Evolutionary conservation across 2,329 filamentous ascomycete species (phyloP).

Genomic region (Venturia asperata): DNA sequence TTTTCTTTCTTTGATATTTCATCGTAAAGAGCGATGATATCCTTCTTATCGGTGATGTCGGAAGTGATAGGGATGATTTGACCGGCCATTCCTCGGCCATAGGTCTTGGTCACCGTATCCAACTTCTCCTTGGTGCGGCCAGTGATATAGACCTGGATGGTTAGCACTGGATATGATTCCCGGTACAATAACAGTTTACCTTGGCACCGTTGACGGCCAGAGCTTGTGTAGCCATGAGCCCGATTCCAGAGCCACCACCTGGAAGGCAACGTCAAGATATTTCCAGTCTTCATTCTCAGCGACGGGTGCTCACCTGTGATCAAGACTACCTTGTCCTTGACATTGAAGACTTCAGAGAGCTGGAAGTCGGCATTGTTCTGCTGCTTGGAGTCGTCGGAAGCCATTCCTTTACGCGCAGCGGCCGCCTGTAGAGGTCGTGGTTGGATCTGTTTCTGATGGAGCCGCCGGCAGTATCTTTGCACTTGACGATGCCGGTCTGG

Average conservation of each 20-base stretch:
- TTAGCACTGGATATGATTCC: neutral
- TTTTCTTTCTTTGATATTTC: slow-evolving; percentile 40
- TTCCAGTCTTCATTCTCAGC: neutral
- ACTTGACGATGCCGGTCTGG: neutral
- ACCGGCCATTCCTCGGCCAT: slow-evolving; percentile 39
- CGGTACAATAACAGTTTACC: slow-evolving; percentile 21
- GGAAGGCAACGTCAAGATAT: slow-evolving; percentile 26
- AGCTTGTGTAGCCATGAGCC: slow-evolving; percentile 41
- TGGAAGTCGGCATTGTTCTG: slow-evolving; percentile 15
- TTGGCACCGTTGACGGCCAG: slow-evolving; percentile 42
- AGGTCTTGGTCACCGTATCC: slow-evolving; percentile 38
- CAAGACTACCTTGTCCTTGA: slow-evolving; percentile 31
- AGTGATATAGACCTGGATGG: slow-evolving; percentile 36
- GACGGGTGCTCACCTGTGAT: slow-evolving; percentile 16
- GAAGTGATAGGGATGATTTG: slow-evolving; percentile 41
- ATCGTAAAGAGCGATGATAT: slow-evolving; percentile 33
- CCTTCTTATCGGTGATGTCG: slow-evolving; percentile 39
- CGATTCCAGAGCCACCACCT: slow-evolving; percentile 42
- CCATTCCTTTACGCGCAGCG: neutral
- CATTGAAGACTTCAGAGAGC: slow-evolving; percentile 29
- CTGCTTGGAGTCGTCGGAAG: neutral
- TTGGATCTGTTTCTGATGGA: neutral
- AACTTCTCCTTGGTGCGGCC: slow-evolving; percentile 44
- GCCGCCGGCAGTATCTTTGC: neutral
- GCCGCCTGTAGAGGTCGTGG: neutral